phyloP scores from a whole-genome alignment of 768 basidiomycete species.

The Dentipellis sp. region DNA sequence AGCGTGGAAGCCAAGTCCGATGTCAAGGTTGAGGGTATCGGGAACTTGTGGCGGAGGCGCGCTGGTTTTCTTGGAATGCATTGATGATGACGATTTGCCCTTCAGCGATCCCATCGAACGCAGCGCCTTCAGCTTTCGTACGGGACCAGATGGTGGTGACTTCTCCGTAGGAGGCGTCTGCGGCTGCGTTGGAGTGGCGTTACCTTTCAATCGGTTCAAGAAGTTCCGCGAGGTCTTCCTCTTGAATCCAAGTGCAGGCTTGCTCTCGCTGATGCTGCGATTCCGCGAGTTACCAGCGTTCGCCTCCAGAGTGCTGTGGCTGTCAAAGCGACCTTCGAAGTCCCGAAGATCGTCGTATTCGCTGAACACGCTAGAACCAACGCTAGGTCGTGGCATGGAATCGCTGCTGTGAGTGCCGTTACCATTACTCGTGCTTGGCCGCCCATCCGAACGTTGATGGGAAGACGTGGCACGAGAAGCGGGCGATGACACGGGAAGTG shows the following conservation, averaged over 20 bases:
- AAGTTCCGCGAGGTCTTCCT: slow-evolving; percentile 63
- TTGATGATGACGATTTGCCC: slow-evolving; percentile 31
- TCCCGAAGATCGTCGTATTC: slow-evolving; percentile 85
- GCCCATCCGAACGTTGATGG: slow-evolving; percentile 10
- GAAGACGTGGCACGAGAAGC: slow-evolving; percentile 7
- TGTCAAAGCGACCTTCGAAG: slow-evolving; percentile 82
- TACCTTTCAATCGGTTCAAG: slow-evolving; percentile 49
- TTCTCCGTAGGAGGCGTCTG: slow-evolving; percentile 33
- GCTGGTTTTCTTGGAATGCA: slow-evolving; percentile 19
- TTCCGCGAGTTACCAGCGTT: slow-evolving; percentile 22
- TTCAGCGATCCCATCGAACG: slow-evolving; percentile 79
- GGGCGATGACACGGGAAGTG: slow-evolving; percentile 12
- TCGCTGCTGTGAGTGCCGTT: slow-evolving; percentile 23
- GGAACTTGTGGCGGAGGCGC: slow-evolving; percentile 44
- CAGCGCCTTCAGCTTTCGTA: slow-evolving; percentile 59
- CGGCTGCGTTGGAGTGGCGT: slow-evolving; percentile 21
- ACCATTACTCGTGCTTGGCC: slow-evolving; percentile 1
- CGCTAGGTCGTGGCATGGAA: slow-evolving; percentile 51
- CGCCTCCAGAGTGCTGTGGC: slow-evolving; percentile 61
- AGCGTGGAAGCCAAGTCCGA: slow-evolving; percentile 25
- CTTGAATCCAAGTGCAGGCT: slow-evolving; percentile 26
- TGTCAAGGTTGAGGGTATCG: slow-evolving; percentile 35
- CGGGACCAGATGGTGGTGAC: slow-evolving; percentile 24
- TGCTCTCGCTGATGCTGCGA: slow-evolving; percentile 25
- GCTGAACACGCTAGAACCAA: slow-evolving; percentile 66